These are phyloP conservation scores for Achaetomium macrosporum DNA, from an alignment of 2,329 filamentous ascomycete species.

Conservation along the genomic window DNA sequence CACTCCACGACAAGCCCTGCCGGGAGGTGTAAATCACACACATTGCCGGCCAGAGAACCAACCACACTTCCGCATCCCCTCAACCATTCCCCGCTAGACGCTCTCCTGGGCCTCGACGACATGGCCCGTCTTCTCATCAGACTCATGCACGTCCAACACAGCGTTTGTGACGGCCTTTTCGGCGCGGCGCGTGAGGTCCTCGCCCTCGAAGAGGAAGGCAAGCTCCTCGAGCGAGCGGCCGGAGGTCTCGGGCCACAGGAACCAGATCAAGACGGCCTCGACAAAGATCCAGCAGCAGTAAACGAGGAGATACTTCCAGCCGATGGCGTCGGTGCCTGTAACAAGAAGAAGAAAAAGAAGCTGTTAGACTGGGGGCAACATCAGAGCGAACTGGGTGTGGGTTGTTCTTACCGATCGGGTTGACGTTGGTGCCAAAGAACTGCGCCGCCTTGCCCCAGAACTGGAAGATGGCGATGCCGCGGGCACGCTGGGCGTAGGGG, in stretches of 20 bases:
- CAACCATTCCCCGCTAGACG: too few species aligned
- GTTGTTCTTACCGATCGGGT: slow-evolving; percentile 28
- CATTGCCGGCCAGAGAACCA: too few species aligned
- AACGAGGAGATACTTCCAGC: slow-evolving; percentile 30
- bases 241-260: slow-evolving; percentile 28
- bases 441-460: slow-evolving; percentile 28
- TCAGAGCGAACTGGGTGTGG: neutral
- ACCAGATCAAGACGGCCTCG: slow-evolving; percentile 26
- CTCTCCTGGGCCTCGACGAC: too few species aligned
- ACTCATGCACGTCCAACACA: too few species aligned
- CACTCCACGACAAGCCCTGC: too few species aligned
- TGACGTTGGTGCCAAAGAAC: slow-evolving; percentile 31
- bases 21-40: too few species aligned
- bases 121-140: too few species aligned
- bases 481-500: slow-evolving; percentile 28
- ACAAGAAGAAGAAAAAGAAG: too few species aligned
- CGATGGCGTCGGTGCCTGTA: slow-evolving; percentile 24
- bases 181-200: too few species aligned
- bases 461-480: slow-evolving; percentile 31
- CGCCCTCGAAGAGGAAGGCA: slow-evolving; percentile 17
- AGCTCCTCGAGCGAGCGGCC: slow-evolving; percentile 27
- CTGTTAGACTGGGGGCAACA: too few species aligned
- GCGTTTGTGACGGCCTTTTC: too few species aligned
- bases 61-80: too few species aligned
- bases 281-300: slow-evolving; percentile 30